These are phyloP conservation scores for Termitomyces sp. DNA, from an alignment of 768 basidiomycete species.

Conservation along the genomic window DNA sequence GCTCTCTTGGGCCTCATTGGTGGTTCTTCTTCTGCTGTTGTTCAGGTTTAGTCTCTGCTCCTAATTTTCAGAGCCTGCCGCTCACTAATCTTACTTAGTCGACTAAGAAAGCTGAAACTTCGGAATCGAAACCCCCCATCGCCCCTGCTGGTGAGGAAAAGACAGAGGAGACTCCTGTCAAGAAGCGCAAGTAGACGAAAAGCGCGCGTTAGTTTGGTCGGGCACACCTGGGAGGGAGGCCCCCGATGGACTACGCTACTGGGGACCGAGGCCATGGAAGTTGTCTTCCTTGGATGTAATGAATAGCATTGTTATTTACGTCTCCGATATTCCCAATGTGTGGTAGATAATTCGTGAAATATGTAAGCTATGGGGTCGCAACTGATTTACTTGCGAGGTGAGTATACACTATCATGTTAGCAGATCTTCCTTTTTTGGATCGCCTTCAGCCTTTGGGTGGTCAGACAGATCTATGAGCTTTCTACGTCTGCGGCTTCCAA, in stretches of 20 bases:
- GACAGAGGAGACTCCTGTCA: conserved; percentile 60
- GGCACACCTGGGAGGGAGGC: conserved; percentile 12
- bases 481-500: too few species aligned
- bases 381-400: too few species aligned
- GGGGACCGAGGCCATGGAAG: conserved; percentile 10
- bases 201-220: neutral
- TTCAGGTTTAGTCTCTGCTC: conserved; percentile 40
- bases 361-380: conserved; percentile 11
- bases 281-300: conserved; percentile 6
- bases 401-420: too few species aligned
- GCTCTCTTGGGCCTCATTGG: conserved; percentile 76
- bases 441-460: too few species aligned
- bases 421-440: too few species aligned
- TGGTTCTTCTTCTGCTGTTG: conserved; percentile 60
- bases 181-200: conserved; percentile 55
- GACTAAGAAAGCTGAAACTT: conserved; percentile 71
- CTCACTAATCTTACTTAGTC: conserved; percentile 32
- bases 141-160: conserved; percentile 70
- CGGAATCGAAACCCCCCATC: conserved; percentile 55
- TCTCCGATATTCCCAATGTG: conserved; percentile 9
- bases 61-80: neutral
- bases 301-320: conserved; percentile 12
- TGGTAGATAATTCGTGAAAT: conserved; percentile 11
- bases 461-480: too few species aligned
- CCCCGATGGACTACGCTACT: conserved; percentile 8